These are phyloP conservation scores for Ceratobasidium sp. DNA, from an alignment of 1,284 basidiomycete genomes.

Conservation along the genomic window DNA sequence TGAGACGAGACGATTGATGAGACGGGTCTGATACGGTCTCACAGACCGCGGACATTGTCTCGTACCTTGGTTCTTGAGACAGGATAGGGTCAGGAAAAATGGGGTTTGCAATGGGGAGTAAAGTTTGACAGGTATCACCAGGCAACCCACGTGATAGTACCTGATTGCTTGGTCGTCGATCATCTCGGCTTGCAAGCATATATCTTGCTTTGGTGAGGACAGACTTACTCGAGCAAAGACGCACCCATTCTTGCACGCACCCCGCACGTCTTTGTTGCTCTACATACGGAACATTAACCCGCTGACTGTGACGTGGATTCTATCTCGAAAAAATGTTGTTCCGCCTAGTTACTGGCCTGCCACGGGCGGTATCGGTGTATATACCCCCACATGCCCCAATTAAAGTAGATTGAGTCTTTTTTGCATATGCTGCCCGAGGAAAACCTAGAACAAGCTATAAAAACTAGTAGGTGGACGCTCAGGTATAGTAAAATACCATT, in stretches of 20 bases:
- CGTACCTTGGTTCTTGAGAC: background rate
- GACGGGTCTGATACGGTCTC: background rate
- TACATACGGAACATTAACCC: background rate
- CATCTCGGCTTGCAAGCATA: background rate
- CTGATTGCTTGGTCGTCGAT: too few species aligned
- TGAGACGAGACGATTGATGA: conserved; percentile 14
- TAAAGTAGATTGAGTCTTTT: background rate
- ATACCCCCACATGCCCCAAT: background rate
- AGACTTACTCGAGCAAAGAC: background rate
- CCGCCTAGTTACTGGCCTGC: background rate
- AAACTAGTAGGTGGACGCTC: background rate
- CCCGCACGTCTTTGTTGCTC: background rate
- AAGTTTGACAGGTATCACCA: background rate
- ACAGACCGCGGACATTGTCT: background rate
- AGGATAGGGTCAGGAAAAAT: background rate
- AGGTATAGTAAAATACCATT: background rate
- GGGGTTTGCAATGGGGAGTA: background rate
- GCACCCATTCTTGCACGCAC: background rate
- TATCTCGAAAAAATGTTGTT: background rate
- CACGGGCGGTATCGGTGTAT: background rate
- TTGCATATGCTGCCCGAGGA: background rate
- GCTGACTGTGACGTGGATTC: background rate
- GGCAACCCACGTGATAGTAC: conserved; percentile 4
- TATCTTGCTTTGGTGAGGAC: background rate
- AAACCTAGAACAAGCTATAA: background rate